These are phyloP conservation scores for Entamoeba dispar DNA, from an alignment of 208 protist genomes.

Conservation along the genomic window DNA sequence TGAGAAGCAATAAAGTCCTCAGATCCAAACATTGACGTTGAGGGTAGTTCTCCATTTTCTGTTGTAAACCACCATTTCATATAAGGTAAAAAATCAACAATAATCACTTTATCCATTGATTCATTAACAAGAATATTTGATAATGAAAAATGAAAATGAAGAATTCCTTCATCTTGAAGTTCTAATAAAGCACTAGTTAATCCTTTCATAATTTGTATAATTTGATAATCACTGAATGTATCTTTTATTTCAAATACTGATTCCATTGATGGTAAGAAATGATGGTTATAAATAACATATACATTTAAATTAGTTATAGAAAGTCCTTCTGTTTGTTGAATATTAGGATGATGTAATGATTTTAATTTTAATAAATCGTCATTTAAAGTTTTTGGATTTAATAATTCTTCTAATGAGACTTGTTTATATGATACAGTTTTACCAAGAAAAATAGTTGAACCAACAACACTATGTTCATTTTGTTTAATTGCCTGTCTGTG, in stretches of 20 bases:
- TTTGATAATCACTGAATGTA: background rate
- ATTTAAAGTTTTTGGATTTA: background rate
- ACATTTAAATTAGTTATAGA: background rate
- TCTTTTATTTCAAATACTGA: background rate
- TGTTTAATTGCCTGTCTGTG: background rate
- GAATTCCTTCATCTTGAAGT: background rate
- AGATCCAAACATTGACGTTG: too few species aligned
- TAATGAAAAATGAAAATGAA: background rate
- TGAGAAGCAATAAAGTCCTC: too few species aligned
- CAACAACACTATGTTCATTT: background rate
- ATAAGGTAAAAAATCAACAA: background rate
- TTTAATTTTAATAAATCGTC: background rate
- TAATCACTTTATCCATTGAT: background rate
- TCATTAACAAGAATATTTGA: background rate
- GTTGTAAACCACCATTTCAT: background rate
- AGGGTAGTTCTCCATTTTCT: too few species aligned
- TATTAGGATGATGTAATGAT: background rate
- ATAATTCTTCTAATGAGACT: background rate
- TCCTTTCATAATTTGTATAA: background rate
- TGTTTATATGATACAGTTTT: background rate
- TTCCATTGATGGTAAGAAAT: background rate
- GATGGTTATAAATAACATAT: background rate
- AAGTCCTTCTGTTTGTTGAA: background rate
- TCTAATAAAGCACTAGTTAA: background rate
- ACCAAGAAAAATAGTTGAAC: background rate